phyloP scores from a whole-genome alignment of 2,329 filamentous ascomycete species.

The Microcera coccophila region DNA sequence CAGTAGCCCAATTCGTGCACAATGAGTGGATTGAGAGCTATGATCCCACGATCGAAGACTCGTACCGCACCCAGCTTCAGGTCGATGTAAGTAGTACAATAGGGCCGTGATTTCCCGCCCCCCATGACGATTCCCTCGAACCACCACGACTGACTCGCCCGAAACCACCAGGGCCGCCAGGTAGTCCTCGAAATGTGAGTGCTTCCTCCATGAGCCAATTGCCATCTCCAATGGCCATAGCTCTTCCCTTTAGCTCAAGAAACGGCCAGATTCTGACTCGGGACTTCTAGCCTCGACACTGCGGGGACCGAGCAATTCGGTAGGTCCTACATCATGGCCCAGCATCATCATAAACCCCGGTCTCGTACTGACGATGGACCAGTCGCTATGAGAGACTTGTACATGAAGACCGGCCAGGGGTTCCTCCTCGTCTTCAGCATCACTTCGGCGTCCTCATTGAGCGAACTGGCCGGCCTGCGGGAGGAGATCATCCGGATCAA shows the following conservation, averaged over 20 bases:
- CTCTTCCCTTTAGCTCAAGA: background rate
- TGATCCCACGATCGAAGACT: conserved; percentile 75
- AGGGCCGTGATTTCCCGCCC: conserved; percentile 2
- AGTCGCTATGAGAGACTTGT: conserved; percentile 71
- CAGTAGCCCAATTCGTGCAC: conserved; percentile 81
- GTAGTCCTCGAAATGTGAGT: conserved; percentile 84
- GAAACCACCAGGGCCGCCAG: conserved; percentile 65
- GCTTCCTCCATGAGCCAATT: background rate
- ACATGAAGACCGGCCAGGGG: conserved; percentile 91
- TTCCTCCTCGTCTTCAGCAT: conserved; percentile 93
- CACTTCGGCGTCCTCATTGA: conserved; percentile 76
- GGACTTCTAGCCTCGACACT: conserved; percentile 65
- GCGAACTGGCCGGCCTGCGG: conserved; percentile 74
- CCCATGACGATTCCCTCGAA: conserved; percentile 9
- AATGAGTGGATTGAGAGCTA: conserved; percentile 92
- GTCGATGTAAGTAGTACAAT: conserved; percentile 67
- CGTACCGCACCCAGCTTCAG: conserved; percentile 69
- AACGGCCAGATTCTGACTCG: conserved; percentile 16
- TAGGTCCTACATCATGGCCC: conserved; percentile 43
- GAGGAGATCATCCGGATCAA: conserved; percentile 92
- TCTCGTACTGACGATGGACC: conserved; percentile 20
- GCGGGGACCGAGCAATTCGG: conserved; percentile 91
- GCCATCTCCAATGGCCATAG: background rate
- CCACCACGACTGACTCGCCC: conserved; percentile 34
- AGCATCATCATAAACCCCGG: conserved; percentile 10